phyloP scores from a whole-genome alignment of 352 stramenopile species.

The Globisporangium emineosum region DNA sequence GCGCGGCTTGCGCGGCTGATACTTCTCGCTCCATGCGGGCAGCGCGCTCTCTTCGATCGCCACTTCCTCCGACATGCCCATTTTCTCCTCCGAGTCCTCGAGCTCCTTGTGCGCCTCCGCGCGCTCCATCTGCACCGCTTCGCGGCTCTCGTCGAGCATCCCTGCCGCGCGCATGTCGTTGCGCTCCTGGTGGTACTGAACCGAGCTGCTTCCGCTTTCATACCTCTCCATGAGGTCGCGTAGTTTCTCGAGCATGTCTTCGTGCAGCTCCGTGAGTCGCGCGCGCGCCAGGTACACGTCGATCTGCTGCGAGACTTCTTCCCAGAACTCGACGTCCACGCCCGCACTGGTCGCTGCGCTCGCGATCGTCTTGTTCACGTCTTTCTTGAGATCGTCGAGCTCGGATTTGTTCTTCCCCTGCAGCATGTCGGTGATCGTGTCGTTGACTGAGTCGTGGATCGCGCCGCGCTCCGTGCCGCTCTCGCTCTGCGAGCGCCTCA shows the following conservation, averaged over 20 bases:
- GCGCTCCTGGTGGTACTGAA: neutral
- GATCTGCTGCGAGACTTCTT: conserved; percentile 91
- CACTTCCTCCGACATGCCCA: conserved; percentile 92
- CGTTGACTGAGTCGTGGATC: conserved; percentile 83
- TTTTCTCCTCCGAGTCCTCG: conserved; percentile 67
- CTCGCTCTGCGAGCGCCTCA: conserved; percentile 58
- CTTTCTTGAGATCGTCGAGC: conserved; percentile 45
- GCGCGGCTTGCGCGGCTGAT: conserved; percentile 95
- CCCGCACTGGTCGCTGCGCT: conserved; percentile 48
- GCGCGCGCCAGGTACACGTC: conserved; percentile 89
- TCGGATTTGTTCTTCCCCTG: conserved; percentile 60
- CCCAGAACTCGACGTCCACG: conserved; percentile 94
- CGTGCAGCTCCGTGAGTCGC: conserved; percentile 88
- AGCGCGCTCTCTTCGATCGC: conserved; percentile 55
- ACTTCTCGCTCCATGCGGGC: conserved; percentile 95
- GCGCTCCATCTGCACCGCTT: conserved; percentile 63
- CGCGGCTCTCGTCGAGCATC: conserved; percentile 58
- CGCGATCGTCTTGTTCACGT: conserved; percentile 70
- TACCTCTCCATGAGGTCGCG: conserved; percentile 64
- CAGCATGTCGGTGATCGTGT: conserved; percentile 90
- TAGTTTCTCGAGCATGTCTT: conserved; percentile 93
- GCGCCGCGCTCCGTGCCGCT: conserved; percentile 71
- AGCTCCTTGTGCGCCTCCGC: conserved; percentile 57
- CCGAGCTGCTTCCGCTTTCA: conserved; percentile 12
- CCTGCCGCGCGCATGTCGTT: neutral